phyloP scores from a whole-genome alignment of 371 early-diverging fungal species.

The Mortierella sp. region DNA sequence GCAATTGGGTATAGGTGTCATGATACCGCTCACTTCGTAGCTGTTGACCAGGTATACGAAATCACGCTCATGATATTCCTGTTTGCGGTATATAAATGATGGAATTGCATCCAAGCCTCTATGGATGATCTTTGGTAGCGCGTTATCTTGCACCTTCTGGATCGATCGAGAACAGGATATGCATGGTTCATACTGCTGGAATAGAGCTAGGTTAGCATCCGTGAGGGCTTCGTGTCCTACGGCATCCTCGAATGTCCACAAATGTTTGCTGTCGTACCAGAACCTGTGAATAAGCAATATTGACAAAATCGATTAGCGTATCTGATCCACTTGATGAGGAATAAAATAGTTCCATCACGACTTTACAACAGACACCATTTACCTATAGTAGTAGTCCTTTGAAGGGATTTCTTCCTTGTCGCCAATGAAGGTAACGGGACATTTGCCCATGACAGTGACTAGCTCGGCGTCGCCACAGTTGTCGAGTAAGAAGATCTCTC shows the following conservation, averaged over 20 bases:
- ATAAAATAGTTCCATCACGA: background rate
- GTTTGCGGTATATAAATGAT: background rate
- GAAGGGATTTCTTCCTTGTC: background rate
- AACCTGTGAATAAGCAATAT: background rate
- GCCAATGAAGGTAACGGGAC: background rate
- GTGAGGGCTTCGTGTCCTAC: background rate
- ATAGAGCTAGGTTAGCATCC: background rate
- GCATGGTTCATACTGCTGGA: background rate
- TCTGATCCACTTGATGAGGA: background rate
- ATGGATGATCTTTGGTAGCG: background rate
- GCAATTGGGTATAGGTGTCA: background rate
- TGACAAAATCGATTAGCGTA: background rate
- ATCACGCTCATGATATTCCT: conserved; percentile 2
- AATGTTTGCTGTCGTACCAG: background rate
- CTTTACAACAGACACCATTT: background rate
- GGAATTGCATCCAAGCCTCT: background rate
- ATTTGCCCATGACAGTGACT: background rate
- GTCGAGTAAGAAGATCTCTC: background rate
- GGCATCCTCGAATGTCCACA: background rate
- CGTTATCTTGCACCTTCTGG: background rate
- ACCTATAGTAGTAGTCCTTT: conserved; percentile 5
- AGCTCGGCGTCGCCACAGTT: background rate
- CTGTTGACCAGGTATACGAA: background rate
- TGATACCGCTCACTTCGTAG: background rate
- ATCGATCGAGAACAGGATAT: background rate